These are phyloP conservation scores for Cryptococcus amylolentus DNA, from an alignment of 1,284 basidiomycete genomes.

Conservation along the genomic window DNA sequence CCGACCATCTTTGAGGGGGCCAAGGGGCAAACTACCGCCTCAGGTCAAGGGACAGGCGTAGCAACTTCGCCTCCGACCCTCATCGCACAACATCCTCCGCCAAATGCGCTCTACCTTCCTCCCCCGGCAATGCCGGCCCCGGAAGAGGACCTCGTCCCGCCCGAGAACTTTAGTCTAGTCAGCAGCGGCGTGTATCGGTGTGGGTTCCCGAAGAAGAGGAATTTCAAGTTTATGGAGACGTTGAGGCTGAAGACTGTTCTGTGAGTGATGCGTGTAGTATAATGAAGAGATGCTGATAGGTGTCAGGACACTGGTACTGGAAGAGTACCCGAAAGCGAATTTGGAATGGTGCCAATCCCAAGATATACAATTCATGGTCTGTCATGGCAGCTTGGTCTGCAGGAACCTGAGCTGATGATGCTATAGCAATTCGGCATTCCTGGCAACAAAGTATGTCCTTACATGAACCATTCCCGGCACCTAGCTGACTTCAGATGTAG, in stretches of 20 bases:
- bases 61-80: background rate
- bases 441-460: constrained; percentile 53
- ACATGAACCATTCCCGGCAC: background rate
- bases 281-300: background rate
- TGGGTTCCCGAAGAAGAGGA: constrained; percentile 55
- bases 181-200: constrained; percentile 53
- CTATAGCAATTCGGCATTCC: constrained; percentile 56
- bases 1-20: background rate
- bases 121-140: constrained; percentile 40
- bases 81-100: constrained; percentile 8
- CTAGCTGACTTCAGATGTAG: constrained; percentile 10
- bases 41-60: background rate
- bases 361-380: constrained; percentile 47
- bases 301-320: constrained; percentile 51
- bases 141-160: constrained; percentile 46
- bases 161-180: constrained; percentile 48
- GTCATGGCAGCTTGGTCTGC: constrained; percentile 4
- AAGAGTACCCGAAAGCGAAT: constrained; percentile 57
- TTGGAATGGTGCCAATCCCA: constrained; percentile 50
- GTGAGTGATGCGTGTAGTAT: constrained; percentile 29
- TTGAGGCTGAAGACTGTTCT: constrained; percentile 56
- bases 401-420: constrained; percentile 2
- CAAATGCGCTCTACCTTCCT: constrained; percentile 43
- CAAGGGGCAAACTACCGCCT: background rate
- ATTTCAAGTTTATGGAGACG: constrained; percentile 55